Evolutionary conservation across 805 yeast genomes (phyloP).

Genomic region (Wickerhamomyces rabaulensis): DNA sequence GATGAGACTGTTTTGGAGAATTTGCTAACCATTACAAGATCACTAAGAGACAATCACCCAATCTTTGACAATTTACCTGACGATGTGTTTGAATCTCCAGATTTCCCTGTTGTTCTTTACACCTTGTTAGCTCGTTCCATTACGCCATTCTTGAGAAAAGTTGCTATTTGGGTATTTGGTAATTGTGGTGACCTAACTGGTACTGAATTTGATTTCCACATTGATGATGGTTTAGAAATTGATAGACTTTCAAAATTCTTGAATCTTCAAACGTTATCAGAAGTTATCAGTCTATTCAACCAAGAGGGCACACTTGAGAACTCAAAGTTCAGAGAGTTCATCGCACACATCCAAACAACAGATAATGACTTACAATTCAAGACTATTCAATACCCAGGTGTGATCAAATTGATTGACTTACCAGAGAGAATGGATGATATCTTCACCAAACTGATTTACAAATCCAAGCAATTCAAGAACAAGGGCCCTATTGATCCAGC

Average conservation of each 20-base stretch:
- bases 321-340: constrained; percentile 12
- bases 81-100: constrained; percentile 16
- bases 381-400: constrained; percentile 57
- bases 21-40: constrained; percentile 10
- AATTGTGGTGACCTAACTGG: constrained; percentile 39
- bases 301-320: constrained; percentile 22
- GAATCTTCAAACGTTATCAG: constrained; percentile 37
- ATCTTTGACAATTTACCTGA: constrained; percentile 25
- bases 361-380: constrained; percentile 17
- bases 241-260: constrained; percentile 47
- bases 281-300: constrained; percentile 12
- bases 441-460: constrained; percentile 54
- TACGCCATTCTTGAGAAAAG: constrained; percentile 62
- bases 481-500: constrained; percentile 60
- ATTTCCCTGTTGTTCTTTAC: constrained; percentile 38
- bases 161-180: constrained; percentile 51
- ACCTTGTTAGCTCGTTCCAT: constrained; percentile 50
- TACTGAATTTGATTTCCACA: constrained; percentile 14
- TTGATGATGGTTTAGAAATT: constrained; percentile 37
- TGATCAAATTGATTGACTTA: constrained; percentile 52
- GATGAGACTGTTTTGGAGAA: constrained; percentile 7
- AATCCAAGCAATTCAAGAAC: constrained; percentile 35
- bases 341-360: constrained; percentile 15
- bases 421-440: constrained; percentile 66
- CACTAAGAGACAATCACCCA: constrained; percentile 23